Percentiles rank a stretch among this genome's conserved stretches.
These are phyloP conservation scores for Canariomyces notabilis DNA, from an alignment of 2,329 filamentous ascomycete species.

Conservation along the genomic window DNA sequence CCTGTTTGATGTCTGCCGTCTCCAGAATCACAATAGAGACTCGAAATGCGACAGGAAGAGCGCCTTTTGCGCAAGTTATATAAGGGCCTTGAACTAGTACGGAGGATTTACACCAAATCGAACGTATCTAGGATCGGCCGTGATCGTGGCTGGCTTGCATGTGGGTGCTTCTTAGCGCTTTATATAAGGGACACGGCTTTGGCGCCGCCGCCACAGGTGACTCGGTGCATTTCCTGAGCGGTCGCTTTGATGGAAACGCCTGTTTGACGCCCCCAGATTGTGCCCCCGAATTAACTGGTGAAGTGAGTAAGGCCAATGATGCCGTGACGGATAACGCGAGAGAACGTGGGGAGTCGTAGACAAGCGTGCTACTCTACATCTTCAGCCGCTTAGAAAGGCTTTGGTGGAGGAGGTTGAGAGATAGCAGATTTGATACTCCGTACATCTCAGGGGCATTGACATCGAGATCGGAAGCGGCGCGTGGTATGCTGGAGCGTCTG, in stretches of 20 bases:
- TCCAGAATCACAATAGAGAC: background rate
- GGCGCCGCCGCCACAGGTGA: background rate
- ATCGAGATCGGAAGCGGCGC: too few species aligned
- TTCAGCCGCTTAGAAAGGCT: background rate
- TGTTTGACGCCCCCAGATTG: background rate
- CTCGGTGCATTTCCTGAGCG: background rate
- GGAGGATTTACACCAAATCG: too few species aligned
- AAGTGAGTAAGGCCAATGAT: background rate
- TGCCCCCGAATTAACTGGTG: too few species aligned
- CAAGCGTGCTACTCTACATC: background rate
- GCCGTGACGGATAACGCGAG: too few species aligned
- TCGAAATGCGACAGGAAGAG: too few species aligned
- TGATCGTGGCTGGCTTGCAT: background rate
- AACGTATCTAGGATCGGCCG: background rate
- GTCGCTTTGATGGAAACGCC: background rate
- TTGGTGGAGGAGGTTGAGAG: background rate
- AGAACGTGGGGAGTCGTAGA: background rate
- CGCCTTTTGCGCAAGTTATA: too few species aligned
- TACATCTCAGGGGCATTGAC: too few species aligned
- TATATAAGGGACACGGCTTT: background rate
- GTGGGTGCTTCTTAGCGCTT: background rate
- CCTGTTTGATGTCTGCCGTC: background rate
- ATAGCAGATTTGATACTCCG: too few species aligned
- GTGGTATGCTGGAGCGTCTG: too few species aligned
- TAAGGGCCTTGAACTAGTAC: too few species aligned